phyloP scores from a whole-genome alignment of 257 asterid genomes.

The Ballota nigra region DNA sequence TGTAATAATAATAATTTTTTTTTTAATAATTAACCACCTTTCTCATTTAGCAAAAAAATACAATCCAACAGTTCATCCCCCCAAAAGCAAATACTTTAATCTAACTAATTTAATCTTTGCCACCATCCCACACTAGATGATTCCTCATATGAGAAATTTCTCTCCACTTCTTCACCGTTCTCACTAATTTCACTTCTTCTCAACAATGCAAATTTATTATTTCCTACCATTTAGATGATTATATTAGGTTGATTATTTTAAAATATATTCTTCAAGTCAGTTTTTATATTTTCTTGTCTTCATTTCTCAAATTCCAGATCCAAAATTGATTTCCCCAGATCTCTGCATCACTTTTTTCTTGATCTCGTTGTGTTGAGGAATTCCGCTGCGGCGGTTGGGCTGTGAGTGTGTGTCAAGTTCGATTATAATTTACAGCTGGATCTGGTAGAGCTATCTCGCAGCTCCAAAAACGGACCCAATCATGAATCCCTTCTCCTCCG shows the following conservation, averaged over 20 bases:
- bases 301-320: constrained; percentile 32
- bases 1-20: no score
- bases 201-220: not conserved
- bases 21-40: no score
- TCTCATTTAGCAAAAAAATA: no score
- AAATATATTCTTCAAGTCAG: constrained; percentile 19
- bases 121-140: not conserved
- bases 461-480: constrained; percentile 58
- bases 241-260: constrained; percentile 12
- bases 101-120: no score
- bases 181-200: constrained; percentile 12
- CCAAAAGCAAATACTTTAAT: no score
- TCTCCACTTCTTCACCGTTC: not conserved
- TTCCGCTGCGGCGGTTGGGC: constrained; percentile 20
- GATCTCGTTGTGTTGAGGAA: constrained; percentile 27
- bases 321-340: constrained; percentile 25
- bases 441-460: constrained; percentile 73
- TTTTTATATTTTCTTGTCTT: not conserved
- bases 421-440: constrained; percentile 40
- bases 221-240: constrained; percentile 1
- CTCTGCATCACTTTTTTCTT: constrained; percentile 22
- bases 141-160: not conserved
- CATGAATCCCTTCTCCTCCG: constrained; percentile 93
- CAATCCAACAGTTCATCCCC: no score
- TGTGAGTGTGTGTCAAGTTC: constrained; percentile 11